Conservation (phyloP, 2,329 filamentous ascomycete genomes). For the Fusarium hostae region DNA sequence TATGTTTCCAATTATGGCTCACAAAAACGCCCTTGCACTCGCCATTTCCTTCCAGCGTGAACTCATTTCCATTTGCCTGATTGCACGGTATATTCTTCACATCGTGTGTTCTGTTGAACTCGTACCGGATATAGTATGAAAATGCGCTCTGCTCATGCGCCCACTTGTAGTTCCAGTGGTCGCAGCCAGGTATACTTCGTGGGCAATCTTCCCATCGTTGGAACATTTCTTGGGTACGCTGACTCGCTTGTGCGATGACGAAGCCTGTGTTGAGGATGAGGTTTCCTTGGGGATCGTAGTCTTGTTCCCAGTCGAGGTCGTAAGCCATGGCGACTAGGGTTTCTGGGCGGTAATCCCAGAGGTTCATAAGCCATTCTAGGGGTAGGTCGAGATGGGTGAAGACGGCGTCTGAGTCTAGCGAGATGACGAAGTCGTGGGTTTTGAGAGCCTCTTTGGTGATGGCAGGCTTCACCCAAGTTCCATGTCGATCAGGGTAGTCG, state of each 20-base stretch:
- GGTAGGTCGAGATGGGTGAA: constrained; percentile 56
- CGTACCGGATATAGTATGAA: constrained; percentile 19
- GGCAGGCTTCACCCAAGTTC: constrained; percentile 59
- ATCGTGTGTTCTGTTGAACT: constrained; percentile 10
- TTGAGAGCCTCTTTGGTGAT: constrained; percentile 52
- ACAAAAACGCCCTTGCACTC: constrained; percentile 18
- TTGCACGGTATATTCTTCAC: constrained; percentile 10
- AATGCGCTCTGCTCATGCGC: constrained; percentile 12
- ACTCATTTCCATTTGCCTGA: constrained; percentile 15
- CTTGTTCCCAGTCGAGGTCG: constrained; percentile 54
- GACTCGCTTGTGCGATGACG: constrained; percentile 35
- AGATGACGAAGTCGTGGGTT: constrained; percentile 55
- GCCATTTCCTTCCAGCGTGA: background rate
- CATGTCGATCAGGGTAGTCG: constrained; percentile 53
- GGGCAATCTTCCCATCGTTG: constrained; percentile 24
- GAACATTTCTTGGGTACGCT: constrained; percentile 40
- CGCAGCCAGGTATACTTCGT: constrained; percentile 3
- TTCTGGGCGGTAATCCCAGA: constrained; percentile 54
- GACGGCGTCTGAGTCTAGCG: constrained; percentile 57
- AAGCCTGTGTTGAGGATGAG: constrained; percentile 43
- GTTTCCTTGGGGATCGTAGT: constrained; percentile 48
- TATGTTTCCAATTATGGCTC: constrained; percentile 13
- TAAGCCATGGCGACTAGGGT: constrained; percentile 59
- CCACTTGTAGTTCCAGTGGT: constrained; percentile 12
- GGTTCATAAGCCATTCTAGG: constrained; percentile 60